phyloP scores from a whole-genome alignment of 208 protist species.

The Leishmania gerbilli region DNA sequence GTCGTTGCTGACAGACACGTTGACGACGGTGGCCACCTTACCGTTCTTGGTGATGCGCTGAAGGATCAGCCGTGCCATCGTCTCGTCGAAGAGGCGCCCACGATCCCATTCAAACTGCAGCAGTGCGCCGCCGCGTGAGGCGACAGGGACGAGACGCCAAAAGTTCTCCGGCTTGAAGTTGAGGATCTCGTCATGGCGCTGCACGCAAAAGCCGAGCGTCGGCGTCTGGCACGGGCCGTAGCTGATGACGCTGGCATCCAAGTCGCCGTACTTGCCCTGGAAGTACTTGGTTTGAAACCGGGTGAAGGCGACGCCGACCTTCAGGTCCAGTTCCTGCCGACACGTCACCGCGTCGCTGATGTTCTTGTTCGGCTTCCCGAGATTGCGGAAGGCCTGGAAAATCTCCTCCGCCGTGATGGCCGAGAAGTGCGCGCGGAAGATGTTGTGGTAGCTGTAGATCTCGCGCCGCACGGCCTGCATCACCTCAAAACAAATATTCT shows the following conservation, averaged over 20 bases:
- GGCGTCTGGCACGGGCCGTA: constrained; percentile 98
- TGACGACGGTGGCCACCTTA: constrained; percentile 66
- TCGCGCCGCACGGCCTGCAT: constrained; percentile 77
- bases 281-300: constrained; percentile 94
- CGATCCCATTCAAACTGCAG: constrained; percentile 91
- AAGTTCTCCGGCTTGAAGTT: constrained; percentile 94
- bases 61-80: constrained; percentile 70
- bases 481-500: constrained; percentile 98
- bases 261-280: constrained; percentile 89
- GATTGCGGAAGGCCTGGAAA: constrained; percentile 71
- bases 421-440: constrained; percentile 93
- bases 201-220: constrained; percentile 94
- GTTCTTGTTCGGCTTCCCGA: constrained; percentile 91
- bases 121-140: constrained; percentile 57
- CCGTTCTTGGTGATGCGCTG: constrained; percentile 52
- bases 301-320: constrained; percentile 96
- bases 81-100: constrained; percentile 90
- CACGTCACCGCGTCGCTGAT: constrained; percentile 94
- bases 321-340: constrained; percentile 95
- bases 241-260: constrained; percentile 89
- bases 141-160: constrained; percentile 78
- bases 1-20: constrained; percentile 63
- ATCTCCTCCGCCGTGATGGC: constrained; percentile 91
- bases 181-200: constrained; percentile 91
- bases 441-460: constrained; percentile 63